A percentile compares a stretch with the other conserved stretches of the same genome.
These are phyloP conservation scores for Lactarius hatsudake DNA, from an alignment of 768 basidiomycete species.

Conservation along the genomic window DNA sequence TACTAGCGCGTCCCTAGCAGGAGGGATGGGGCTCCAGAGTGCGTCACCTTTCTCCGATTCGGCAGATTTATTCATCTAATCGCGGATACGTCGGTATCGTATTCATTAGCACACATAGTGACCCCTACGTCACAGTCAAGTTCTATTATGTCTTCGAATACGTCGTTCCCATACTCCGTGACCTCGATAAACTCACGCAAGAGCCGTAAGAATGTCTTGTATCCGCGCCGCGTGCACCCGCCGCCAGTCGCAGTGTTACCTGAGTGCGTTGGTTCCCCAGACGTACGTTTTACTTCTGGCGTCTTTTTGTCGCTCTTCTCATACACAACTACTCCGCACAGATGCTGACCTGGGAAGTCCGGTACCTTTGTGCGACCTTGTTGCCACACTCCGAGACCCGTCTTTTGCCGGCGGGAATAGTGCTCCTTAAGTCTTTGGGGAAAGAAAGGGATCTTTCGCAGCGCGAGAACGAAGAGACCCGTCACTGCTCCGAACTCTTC, in stretches of 20 bases:
- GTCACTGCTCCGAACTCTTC: background rate
- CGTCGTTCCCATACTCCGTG: background rate
- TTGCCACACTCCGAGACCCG: background rate
- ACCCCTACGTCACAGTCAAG: background rate
- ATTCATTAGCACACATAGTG: background rate
- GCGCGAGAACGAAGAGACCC: background rate
- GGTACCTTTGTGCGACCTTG: background rate
- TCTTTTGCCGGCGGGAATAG: background rate
- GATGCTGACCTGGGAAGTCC: background rate
- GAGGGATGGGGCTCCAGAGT: background rate
- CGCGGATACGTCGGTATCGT: too few relatives aligned
- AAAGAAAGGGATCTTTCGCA: background rate
- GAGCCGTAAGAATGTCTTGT: background rate
- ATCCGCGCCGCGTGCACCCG: background rate
- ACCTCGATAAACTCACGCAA: background rate
- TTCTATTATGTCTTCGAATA: background rate
- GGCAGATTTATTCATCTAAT: background rate
- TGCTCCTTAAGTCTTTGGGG: background rate
- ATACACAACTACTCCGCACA: background rate
- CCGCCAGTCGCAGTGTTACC: background rate
- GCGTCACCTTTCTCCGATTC: background rate
- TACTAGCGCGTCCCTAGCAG: background rate
- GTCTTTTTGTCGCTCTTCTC: too few relatives aligned
- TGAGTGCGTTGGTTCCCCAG: background rate
- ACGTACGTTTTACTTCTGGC: background rate